Evolutionary conservation across 768 basidiomycete species (phyloP).

Genomic region (Hydnomerulius pinastri): DNA sequence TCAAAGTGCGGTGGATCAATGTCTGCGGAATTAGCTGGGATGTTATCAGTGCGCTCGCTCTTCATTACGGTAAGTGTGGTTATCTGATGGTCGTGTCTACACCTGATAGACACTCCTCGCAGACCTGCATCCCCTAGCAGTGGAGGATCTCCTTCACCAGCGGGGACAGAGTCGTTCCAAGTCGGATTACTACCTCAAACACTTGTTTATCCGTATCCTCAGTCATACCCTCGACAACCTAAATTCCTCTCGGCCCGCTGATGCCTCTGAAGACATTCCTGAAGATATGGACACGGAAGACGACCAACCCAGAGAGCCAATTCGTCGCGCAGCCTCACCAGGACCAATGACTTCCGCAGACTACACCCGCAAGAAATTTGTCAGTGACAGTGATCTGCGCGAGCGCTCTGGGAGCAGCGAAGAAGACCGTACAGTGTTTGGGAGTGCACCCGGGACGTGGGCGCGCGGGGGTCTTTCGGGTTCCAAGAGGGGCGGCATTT

Average conservation of each 20-base stretch:
- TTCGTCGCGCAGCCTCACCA: constrained; percentile 39
- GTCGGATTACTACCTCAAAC: constrained; percentile 67
- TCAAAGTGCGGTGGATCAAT: constrained; percentile 75
- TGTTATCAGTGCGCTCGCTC: constrained; percentile 65
- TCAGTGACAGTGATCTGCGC: neutral
- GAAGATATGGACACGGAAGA: neutral
- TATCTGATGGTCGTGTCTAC: constrained; percentile 3
- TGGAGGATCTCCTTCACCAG: constrained; percentile 69
- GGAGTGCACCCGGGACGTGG: constrained; percentile 8
- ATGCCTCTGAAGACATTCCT: constrained; percentile 6
- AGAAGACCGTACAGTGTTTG: constrained; percentile 1
- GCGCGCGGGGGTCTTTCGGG: neutral
- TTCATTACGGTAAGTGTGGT: constrained; percentile 55
- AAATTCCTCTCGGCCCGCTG: constrained; percentile 11
- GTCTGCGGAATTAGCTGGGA: constrained; percentile 71
- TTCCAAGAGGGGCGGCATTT: neutral
- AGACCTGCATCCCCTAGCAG: constrained; percentile 71
- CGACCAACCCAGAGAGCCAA: neutral
- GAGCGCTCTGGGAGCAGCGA: neutral
- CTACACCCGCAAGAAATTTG: neutral
- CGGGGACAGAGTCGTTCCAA: constrained; percentile 60
- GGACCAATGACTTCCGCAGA: constrained; percentile 14
- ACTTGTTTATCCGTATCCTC: constrained; percentile 71
- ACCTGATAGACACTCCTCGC: neutral
- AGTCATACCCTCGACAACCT: constrained; percentile 53